phyloP scores from a whole-genome alignment of 495 filamentous ascomycete genomes.

The Penicillium malachiteum region DNA sequence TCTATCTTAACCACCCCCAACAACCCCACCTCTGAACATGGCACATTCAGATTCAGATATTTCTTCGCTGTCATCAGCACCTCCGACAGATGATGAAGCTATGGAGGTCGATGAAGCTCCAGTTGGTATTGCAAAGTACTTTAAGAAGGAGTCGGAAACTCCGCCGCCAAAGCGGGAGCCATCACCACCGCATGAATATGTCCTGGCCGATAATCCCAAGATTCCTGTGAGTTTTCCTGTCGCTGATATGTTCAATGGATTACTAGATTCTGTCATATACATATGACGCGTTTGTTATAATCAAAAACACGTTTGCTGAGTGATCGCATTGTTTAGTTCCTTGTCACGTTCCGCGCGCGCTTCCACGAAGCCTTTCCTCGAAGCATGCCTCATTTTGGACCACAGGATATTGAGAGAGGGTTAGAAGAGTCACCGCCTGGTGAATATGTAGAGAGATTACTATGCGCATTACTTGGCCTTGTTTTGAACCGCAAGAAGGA shows the following conservation, averaged over 20 bases:
- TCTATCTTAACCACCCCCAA: constrained; percentile 3
- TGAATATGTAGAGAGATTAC: constrained; percentile 78
- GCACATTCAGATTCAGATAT: constrained; percentile 53
- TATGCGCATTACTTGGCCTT: constrained; percentile 85
- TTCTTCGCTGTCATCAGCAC: constrained; percentile 60
- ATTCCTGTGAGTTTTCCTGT: constrained; percentile 70
- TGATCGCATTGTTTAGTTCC: constrained; percentile 65
- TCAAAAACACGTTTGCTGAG: constrained; percentile 38
- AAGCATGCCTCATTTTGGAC: constrained; percentile 81
- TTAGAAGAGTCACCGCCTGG: constrained; percentile 74
- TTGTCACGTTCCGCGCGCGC: constrained; percentile 94
- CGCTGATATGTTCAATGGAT: background rate
- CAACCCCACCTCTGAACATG: constrained; percentile 40
- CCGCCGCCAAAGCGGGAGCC: constrained; percentile 73
- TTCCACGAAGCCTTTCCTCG: constrained; percentile 87
- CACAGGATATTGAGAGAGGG: constrained; percentile 90
- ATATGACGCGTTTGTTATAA: constrained; percentile 31
- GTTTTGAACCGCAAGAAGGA: constrained; percentile 96
- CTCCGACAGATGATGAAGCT: constrained; percentile 56
- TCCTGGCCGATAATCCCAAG: constrained; percentile 81
- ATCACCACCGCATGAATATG: constrained; percentile 85
- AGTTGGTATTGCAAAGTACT: constrained; percentile 46
- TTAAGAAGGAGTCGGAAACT: constrained; percentile 53
- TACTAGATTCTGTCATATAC: constrained; percentile 14
- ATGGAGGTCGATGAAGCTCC: constrained; percentile 43